Base-by-base conservation (phyloP, 306 rosid species). In the Alnus rubra region DNA sequence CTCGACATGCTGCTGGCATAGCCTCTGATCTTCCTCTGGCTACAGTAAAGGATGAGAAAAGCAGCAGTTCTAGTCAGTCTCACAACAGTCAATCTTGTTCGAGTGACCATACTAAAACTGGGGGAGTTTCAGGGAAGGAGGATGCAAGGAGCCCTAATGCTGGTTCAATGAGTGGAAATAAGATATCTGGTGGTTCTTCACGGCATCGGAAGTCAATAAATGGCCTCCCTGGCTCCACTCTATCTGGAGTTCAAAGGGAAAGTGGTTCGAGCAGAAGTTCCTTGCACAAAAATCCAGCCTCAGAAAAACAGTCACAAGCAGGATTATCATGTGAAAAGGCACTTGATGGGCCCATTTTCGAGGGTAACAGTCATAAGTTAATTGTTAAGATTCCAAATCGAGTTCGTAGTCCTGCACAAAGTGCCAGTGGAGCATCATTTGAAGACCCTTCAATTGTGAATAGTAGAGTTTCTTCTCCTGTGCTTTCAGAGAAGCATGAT, bases 1-100 rank as follows among this genome's bases (percentile, higher is more conserved):
- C 79, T 56, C 87, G 84, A 79, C 74, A 33, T 49, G 78, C 78
- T 77, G 88, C 74, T 78, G 89, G 86, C 64, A 84, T 83, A 45
- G 75, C 90, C 1, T 69, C 89, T 35, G 98, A 94, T 80, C 82
- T 73, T 69, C 91, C 97, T 14, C 76, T 82, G 80, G 82, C 92
- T 11, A 80, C 91, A 35, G 87, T 78, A 19, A 92, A 82, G 89
- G 98, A 94, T 83, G 98, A 92, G 77, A 88, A 79, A 80, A 94
- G 97, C 81, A 89, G 98, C 82, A 85, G 97, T 75, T 94, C 98
- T 75, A 92, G 98, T 85, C 97, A 90, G 80, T 92, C 98, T 65
- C 95, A 94, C 83, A 94, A 92, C 79, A 92, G 98, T 81, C 87
- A 89, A 70, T 92, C 98, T 56, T 92, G 90, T 88, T 92, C 93